These are phyloP conservation scores for Warburgia ugandensis DNA, from an alignment of 164 flowering plant genomes.

Conservation along the genomic window DNA sequence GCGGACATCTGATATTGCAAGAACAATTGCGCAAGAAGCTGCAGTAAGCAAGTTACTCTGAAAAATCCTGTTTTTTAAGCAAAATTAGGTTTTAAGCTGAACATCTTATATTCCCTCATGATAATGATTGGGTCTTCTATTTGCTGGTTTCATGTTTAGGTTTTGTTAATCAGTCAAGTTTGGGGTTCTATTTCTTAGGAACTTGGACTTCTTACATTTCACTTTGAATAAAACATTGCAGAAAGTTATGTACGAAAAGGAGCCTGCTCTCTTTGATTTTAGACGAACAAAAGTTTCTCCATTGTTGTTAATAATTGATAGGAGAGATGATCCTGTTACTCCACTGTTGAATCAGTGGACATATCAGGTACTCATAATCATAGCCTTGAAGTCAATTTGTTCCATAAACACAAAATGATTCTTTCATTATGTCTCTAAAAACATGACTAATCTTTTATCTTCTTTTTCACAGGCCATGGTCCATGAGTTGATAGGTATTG, in stretches of 20 bases:
- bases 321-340: constrained; percentile 95
- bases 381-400: constrained; percentile 4
- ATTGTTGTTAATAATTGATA: constrained; percentile 68
- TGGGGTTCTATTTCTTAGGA: not conserved
- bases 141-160: not conserved
- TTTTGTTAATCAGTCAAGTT: not conserved
- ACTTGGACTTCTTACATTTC: not conserved
- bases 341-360: constrained; percentile 98
- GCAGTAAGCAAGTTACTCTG: constrained; percentile 36
- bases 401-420: too few species aligned
- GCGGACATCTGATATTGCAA: constrained; percentile 85
- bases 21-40: constrained; percentile 86
- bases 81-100: too few species aligned
- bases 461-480: constrained; percentile 78
- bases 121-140: not conserved
- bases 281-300: constrained; percentile 89
- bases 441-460: constrained; percentile 1
- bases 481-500: constrained; percentile 85
- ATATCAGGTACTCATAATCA: constrained; percentile 59
- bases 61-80: too few species aligned
- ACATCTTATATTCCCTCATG: too few species aligned
- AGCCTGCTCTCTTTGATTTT: constrained; percentile 95
- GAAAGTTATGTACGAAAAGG: constrained; percentile 95
- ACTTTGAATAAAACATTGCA: constrained; percentile 20
- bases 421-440: not conserved